Evolutionary conservation across 805 yeast genomes (phyloP).

Genomic region (Teunomyces cretensis): DNA sequence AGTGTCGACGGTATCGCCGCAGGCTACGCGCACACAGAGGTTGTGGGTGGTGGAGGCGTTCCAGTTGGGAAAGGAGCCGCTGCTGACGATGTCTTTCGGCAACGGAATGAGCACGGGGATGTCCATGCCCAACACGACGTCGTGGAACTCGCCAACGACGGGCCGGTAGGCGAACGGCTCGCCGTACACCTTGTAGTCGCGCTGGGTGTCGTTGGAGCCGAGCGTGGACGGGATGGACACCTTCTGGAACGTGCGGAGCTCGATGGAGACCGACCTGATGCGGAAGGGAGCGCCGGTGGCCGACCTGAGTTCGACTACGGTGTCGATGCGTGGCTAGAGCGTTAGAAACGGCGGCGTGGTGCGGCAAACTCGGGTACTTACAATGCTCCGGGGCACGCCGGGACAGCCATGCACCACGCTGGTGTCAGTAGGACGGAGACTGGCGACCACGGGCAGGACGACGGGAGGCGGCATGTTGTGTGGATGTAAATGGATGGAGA

Average conservation of each 20-base stretch:
- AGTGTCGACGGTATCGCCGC: slow-evolving; percentile 30
- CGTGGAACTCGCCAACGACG: slow-evolving; percentile 37
- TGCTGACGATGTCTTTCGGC: slow-evolving; percentile 52
- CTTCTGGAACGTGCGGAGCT: slow-evolving; percentile 51
- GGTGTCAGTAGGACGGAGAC: slow-evolving; percentile 50
- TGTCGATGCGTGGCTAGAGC: slow-evolving; percentile 53
- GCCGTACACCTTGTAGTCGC: slow-evolving; percentile 34
- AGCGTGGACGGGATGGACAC: slow-evolving; percentile 41
- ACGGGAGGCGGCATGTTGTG: slow-evolving; percentile 7
- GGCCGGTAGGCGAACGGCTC: slow-evolving; percentile 38
- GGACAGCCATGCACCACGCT: slow-evolving; percentile 66
- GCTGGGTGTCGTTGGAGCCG: slow-evolving; percentile 27
- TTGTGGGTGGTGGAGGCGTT: slow-evolving; percentile 48
- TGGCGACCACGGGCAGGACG: slow-evolving; percentile 27
- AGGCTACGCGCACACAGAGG: slow-evolving; percentile 38
- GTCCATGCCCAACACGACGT: slow-evolving; percentile 53
- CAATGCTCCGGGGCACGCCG: slow-evolving; percentile 57
- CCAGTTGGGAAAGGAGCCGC: slow-evolving; percentile 50
- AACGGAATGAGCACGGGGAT: slow-evolving; percentile 59
- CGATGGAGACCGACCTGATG: slow-evolving; percentile 48
- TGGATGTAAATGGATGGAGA: neutral
- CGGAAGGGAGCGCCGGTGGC: slow-evolving; percentile 46
- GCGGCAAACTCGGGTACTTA: slow-evolving; percentile 14
- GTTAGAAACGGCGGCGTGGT: slow-evolving; percentile 11
- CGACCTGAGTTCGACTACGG: slow-evolving; percentile 55